Evolutionary conservation across 2,329 filamentous ascomycete genomes (phyloP), one percentile per base, ranked within the genome.

Genomic region (Calonectria pseudoturangicola): DNA sequence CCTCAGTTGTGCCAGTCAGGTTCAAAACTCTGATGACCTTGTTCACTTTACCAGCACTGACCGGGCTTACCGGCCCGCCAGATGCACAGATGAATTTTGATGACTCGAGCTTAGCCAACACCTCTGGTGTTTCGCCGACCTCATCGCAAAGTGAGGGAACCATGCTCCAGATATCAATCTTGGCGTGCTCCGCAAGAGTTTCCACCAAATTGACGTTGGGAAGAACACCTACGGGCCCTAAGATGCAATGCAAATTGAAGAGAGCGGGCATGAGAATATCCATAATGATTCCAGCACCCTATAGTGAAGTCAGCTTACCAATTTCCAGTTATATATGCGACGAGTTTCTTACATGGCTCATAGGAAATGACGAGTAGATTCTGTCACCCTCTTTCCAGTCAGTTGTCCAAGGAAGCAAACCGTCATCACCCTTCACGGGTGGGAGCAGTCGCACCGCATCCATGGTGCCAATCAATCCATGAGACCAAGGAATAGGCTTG

Each of bases 231-330:
- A 74, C 48, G 1, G 85, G 85, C 0, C 84, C 85, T 28, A 86
- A 64, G 10, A 86, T 66, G 63, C 83, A 84, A 6, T 80, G 82
- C 0, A 86, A 70, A 8, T 77, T 73, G 21, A 83, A 85, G 1
- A 86, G 76, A 0, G 81, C 78, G 0, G 84, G 84, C 74, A 86
- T 78, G 0, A 86, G 43, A 25, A 86, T 83, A 68, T 86, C 73
- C 83, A 86, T 86, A 18, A 86, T 82, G 5, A 86, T 82, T 16
- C 85, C 85, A 0, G 85, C 84, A 2, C 83, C 83, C 84, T 84
- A 36, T 62, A n/a, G 25, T 70, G 51, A 7, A 47, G 7, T 73
- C 21, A 72, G 68, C 27, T 21, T 45, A 36, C 28, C 2, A 16
- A 8, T 30, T 9, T 12, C 10, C 33, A 9, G 10, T 12, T 36